A percentile compares a stretch with the other conserved stretches of the same genome.
These are phyloP conservation scores for Nothophoma quercina DNA, from an alignment of 2,329 filamentous ascomycete genomes.

Conservation along the genomic window DNA sequence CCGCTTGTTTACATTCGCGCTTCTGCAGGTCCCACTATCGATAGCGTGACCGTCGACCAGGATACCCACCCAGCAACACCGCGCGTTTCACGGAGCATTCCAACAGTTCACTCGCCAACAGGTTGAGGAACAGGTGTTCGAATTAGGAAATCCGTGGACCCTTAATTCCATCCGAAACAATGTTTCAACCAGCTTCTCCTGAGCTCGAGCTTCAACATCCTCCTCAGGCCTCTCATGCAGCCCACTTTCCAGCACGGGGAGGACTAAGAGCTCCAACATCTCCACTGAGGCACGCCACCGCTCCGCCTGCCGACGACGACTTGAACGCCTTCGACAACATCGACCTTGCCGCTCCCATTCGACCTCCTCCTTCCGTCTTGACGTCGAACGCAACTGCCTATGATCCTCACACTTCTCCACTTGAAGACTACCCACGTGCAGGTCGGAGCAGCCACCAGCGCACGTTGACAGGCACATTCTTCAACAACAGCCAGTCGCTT, in stretches of 20 bases:
- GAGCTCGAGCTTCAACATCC: constrained; percentile 32
- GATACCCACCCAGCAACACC: constrained; percentile 15
- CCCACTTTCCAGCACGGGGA: constrained; percentile 39
- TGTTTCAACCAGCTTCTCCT: constrained; percentile 31
- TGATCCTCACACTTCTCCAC: constrained; percentile 43
- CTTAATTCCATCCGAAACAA: constrained; percentile 23
- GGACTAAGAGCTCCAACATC: constrained; percentile 23
- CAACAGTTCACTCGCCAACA: constrained; percentile 25
- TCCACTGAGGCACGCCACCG: constrained; percentile 35
- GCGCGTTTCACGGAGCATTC: constrained; percentile 39
- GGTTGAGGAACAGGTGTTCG: constrained; percentile 22
- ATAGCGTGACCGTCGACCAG: constrained; percentile 23
- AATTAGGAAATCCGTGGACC: constrained; percentile 33
- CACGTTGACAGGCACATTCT: constrained; percentile 46
- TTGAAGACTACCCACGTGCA: constrained; percentile 35
- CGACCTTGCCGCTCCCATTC: constrained; percentile 39
- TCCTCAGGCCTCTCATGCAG: constrained; percentile 39
- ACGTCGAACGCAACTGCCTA: constrained; percentile 43
- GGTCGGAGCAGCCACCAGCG: constrained; percentile 40
- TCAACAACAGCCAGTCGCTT: constrained; percentile 42
- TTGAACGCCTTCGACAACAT: constrained; percentile 42
- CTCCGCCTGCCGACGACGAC: constrained; percentile 29
- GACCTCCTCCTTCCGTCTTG: constrained; percentile 46
- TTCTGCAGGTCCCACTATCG: constrained; percentile 24
- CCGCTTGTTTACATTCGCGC: constrained; percentile 18